Percentiles rank a stretch among this genome's conserved stretches.
These are phyloP conservation scores for Adansonia digitata DNA, from an alignment of 345 rosid genomes.

Conservation along the genomic window DNA sequence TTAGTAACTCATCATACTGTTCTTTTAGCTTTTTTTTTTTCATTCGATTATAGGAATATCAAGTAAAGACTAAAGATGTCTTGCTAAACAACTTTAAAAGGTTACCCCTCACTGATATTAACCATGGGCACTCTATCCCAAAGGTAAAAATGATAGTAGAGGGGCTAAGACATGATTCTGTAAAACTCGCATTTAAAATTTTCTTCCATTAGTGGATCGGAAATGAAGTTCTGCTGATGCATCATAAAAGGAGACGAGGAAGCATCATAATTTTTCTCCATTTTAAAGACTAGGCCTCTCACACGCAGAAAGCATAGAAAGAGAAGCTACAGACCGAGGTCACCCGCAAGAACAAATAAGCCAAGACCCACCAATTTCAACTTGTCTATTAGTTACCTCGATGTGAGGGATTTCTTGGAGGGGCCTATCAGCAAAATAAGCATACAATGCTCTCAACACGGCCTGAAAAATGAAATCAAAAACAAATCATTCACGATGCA, in stretches of 20 bases:
- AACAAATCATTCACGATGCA: conserved; percentile 2
- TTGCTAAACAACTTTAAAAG: neutral
- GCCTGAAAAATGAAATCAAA: conserved; percentile 51
- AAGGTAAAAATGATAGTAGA: neutral
- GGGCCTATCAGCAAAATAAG: conserved; percentile 98
- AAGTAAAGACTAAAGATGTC: neutral
- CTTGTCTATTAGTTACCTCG: conserved; percentile 49
- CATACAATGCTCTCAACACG: conserved; percentile 95
- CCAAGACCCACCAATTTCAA: neutral
- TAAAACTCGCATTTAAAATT: neutral
- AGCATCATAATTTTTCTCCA: neutral
- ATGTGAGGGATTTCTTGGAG: conserved; percentile 93
- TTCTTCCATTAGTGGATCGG: neutral
- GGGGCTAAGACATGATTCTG: neutral
- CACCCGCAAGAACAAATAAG: neutral
- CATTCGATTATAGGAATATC: neutral
- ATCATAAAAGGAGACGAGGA: neutral
- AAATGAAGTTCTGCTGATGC: neutral
- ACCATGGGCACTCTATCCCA: neutral
- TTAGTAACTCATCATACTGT: neutral
- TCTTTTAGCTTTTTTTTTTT: neutral
- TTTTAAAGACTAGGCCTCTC: neutral
- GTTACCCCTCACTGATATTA: neutral
- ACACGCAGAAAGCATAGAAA: no score
- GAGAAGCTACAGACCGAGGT: neutral